Percentiles rank a stretch among this genome's conserved stretches.
These are phyloP conservation scores for Cercophora scortea DNA, from an alignment of 495 filamentous ascomycete species.

Conservation along the genomic window DNA sequence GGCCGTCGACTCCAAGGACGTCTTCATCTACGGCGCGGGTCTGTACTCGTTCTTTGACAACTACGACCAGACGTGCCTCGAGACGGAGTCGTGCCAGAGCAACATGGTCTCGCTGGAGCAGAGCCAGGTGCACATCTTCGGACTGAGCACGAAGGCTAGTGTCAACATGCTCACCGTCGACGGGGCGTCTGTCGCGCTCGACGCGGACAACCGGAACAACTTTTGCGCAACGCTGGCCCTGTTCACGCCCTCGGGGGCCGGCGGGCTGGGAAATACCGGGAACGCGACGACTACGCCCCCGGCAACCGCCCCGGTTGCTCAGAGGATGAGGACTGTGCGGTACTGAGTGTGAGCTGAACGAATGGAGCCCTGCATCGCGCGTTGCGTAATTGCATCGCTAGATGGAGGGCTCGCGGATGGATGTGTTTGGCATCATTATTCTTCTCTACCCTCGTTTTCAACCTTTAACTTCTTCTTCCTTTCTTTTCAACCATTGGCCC, in stretches of 20 bases:
- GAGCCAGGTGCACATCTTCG: conserved; percentile 61
- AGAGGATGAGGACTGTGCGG: too few relatives aligned
- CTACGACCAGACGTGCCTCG: conserved; percentile 71
- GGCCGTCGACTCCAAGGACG: conserved; percentile 57
- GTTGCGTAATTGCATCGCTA: too few relatives aligned
- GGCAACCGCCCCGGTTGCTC: too few relatives aligned
- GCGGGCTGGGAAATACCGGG: too few relatives aligned
- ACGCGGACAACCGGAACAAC: conserved; percentile 59
- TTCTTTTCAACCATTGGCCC: too few relatives aligned
- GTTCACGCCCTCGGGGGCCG: conserved; percentile 25
- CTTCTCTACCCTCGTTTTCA: too few relatives aligned
- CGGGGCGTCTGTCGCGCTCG: conserved; percentile 45
- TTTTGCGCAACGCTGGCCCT: conserved; percentile 71
- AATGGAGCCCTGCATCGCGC: too few relatives aligned
- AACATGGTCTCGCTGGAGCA: conserved; percentile 83
- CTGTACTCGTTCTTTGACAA: conserved; percentile 86
- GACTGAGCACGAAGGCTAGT: conserved; percentile 80
- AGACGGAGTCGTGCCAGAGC: conserved; percentile 68
- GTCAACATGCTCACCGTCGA: conserved; percentile 73
- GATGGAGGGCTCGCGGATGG: too few relatives aligned
- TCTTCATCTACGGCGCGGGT: conserved; percentile 70
- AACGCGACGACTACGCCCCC: too few relatives aligned
- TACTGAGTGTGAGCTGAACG: too few relatives aligned
- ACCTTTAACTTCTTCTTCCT: too few relatives aligned
- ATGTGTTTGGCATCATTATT: too few relatives aligned